Evolutionary conservation across 352 stramenopile species (phyloP).

Genomic region (Phytophthora nicotianae): DNA sequence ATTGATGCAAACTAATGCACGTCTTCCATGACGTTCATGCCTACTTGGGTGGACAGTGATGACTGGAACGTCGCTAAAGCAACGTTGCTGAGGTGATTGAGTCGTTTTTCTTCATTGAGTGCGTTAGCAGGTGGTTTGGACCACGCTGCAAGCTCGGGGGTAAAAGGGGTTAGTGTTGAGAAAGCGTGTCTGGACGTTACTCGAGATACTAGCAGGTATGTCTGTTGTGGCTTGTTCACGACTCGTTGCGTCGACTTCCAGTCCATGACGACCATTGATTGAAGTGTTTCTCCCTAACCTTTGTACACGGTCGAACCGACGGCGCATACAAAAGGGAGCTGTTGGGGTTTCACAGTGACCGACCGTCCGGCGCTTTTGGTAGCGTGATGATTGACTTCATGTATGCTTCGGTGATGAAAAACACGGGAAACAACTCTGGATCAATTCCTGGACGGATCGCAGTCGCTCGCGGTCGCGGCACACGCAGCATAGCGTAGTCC

Average conservation of each 20-base stretch:
- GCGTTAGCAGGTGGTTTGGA: too few species aligned
- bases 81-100: too few species aligned
- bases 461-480: too few species aligned
- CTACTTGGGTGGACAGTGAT: too few species aligned
- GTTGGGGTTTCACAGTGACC: not conserved
- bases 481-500: not conserved
- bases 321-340: not conserved
- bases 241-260: not conserved
- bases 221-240: slow-evolving; percentile 4
- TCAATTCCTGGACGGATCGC: not conserved
- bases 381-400: not conserved
- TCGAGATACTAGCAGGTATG: not conserved
- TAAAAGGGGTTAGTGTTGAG: not conserved
- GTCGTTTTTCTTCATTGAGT: too few species aligned
- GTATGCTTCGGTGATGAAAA: slow-evolving; percentile 8
- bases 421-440: not conserved
- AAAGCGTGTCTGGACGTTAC: not conserved
- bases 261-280: slow-evolving; percentile 17
- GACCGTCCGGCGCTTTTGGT: not conserved
- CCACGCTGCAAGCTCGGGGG: not conserved
- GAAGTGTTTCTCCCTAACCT: slow-evolving; percentile 26
- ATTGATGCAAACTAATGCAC: too few species aligned
- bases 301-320: slow-evolving; percentile 14
- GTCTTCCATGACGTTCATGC: too few species aligned
- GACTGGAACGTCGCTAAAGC: too few species aligned